Conservation (phyloP, 768 basidiomycete species). For the Lactarius indigo region DNA sequence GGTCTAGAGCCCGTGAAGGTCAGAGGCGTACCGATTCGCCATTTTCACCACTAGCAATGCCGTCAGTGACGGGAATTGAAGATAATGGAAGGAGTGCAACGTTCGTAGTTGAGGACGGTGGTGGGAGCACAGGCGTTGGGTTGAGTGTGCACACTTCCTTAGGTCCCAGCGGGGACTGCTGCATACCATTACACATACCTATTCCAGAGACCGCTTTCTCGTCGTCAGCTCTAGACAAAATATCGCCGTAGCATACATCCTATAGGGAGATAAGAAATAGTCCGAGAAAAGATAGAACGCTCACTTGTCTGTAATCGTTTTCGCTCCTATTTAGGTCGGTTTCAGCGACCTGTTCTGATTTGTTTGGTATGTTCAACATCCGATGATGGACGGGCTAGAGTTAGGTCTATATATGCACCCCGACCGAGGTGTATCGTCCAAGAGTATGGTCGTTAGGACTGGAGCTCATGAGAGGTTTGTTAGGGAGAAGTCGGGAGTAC, state of each 20-base stretch:
- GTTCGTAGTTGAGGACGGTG: not conserved
- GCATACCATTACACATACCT: not conserved
- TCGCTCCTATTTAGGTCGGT: not conserved
- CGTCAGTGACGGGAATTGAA: not conserved
- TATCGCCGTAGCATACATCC: not conserved
- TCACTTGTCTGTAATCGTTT: not conserved
- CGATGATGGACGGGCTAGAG: not conserved
- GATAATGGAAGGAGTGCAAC: not conserved
- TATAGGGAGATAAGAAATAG: not conserved
- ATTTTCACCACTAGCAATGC: not conserved
- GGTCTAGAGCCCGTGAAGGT: not conserved
- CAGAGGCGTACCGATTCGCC: not conserved
- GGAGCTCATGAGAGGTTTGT: not conserved
- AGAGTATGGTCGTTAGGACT: not conserved
- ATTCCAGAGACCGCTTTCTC: not conserved
- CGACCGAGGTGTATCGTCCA: not conserved
- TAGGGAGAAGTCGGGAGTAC: not conserved
- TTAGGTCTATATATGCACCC: conserved; percentile 17
- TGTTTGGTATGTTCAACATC: conserved; percentile 1
- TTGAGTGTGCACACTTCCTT: not conserved
- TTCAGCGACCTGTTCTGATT: not conserved
- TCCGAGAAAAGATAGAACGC: not conserved
- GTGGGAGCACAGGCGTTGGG: not conserved
- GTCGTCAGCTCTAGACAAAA: not conserved
- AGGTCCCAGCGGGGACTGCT: not conserved